phyloP scores from a whole-genome alignment of 129 eudicot genomes.

The Solidago caesia region DNA sequence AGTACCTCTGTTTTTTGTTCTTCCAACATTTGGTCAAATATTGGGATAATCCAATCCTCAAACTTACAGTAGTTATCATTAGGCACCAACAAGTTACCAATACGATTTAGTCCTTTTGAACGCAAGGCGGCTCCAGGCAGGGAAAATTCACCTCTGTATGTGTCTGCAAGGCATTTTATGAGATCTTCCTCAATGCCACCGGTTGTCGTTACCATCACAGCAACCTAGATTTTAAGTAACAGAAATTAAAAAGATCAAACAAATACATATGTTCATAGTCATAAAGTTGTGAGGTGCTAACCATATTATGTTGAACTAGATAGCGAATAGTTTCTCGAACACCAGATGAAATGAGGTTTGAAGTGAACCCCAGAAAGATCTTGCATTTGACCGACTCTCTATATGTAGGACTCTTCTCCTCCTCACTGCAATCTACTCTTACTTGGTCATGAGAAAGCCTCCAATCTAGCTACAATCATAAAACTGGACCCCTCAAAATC shows the following conservation, averaged over 20 bases:
- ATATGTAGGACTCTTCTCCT: slow-evolving; percentile 51
- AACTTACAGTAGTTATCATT: slow-evolving; percentile 94
- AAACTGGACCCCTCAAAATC: slow-evolving; percentile 22
- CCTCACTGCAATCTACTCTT: slow-evolving; percentile 74
- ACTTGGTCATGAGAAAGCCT: slow-evolving; percentile 73
- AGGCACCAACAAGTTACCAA: slow-evolving; percentile 89
- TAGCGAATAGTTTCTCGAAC: slow-evolving; percentile 84
- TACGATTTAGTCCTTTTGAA: slow-evolving; percentile 85
- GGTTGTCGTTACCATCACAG: slow-evolving; percentile 88
- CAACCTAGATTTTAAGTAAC: slow-evolving; percentile 50
- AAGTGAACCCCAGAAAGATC: slow-evolving; percentile 88
- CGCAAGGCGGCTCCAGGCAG: slow-evolving; percentile 83
- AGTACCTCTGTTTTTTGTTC: slow-evolving; percentile 77
- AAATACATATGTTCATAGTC: neutral
- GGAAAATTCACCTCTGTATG: slow-evolving; percentile 84
- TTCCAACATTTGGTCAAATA: slow-evolving; percentile 87
- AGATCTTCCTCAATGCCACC: slow-evolving; percentile 98
- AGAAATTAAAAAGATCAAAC: neutral
- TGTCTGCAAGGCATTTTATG: slow-evolving; percentile 93
- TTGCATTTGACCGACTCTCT: slow-evolving; percentile 88
- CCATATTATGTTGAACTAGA: slow-evolving; percentile 90
- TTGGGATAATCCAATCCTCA: slow-evolving; percentile 96
- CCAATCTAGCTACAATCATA: slow-evolving; percentile 75
- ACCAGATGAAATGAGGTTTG: slow-evolving; percentile 90
- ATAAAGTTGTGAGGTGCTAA: slow-evolving; percentile 29